Base-by-base conservation (phyloP, 2,329 filamentous ascomycete genomes). In the Passalora sequoiae region DNA sequence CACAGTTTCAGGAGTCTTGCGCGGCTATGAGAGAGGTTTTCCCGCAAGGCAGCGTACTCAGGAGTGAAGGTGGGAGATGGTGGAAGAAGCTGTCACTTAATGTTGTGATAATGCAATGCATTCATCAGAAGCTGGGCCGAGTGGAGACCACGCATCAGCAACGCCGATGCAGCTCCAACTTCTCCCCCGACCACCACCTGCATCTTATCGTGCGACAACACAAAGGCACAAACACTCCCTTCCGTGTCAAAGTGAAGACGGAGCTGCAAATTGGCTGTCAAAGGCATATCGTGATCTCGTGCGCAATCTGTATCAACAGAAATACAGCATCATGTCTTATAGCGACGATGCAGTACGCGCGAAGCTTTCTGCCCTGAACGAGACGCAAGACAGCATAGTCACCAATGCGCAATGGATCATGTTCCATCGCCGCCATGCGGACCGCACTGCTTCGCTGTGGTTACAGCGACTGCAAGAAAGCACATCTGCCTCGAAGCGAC, bases 321-420 rank as follows among this genome's bases (percentile, higher is more conserved):
- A 17, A n/a, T 15, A 21, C 20, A 21, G 27, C 38, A 47, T 31
- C 40, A 96, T 98, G 91, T 83, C 92, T 33, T 97, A 95, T 70
- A 92, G 85, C 55, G 89, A 97, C 68, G 92, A 98, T 71, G 86
- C 89, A 35, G 89, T 98, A 43, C 81, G 89, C 65, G 88, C 91
- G 41, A 96, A 96, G 72, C 83, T 98, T 41, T 94, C 89, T 22
- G 87, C 89, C 30, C 78, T 98, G 50, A 96, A 95, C 68, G 94
- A 98, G 69, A 94, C 89, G 8, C 91, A 98, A 66, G 92, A 98
- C 65, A 94, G 89, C 69, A 97, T 98, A 61, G 81, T 94, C 49
- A 91, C 87, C 25, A 89, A 94, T 50, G 89, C 92, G 45, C 91
- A 97, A 81, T 98, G 94, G 94, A 92, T 98, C 50, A 94, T 98